phyloP scores from a whole-genome alignment of 768 basidiomycete species.

The Tylopilus vinaceipallidus region DNA sequence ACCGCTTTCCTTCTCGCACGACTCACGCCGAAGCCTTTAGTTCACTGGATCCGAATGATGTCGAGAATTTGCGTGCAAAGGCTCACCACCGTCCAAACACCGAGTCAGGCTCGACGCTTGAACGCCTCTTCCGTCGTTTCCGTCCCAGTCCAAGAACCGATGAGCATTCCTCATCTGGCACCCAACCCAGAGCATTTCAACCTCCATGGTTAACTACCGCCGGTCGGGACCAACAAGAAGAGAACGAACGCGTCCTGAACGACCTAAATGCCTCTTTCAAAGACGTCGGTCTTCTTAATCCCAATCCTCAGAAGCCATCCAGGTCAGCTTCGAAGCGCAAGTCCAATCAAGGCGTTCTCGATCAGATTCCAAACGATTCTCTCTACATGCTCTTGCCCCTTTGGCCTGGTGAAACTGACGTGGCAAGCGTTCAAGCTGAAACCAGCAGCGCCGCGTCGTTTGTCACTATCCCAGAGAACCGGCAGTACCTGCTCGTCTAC shows the following conservation, averaged over 20 bases:
- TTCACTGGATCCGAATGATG: constrained; percentile 51
- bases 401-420: constrained; percentile 77
- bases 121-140: constrained; percentile 25
- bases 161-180: constrained; percentile 21
- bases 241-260: constrained; percentile 63
- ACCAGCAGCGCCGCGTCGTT: constrained; percentile 31
- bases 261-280: constrained; percentile 75
- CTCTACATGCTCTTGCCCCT: constrained; percentile 83
- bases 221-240: constrained; percentile 63
- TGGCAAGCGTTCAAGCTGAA: constrained; percentile 30
- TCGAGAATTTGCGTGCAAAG: constrained; percentile 43
- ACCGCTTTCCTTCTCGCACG: constrained; percentile 42
- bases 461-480: constrained; percentile 46
- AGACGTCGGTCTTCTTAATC: constrained; percentile 74
- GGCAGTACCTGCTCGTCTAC: constrained; percentile 77
- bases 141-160: constrained; percentile 21
- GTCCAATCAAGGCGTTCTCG: constrained; percentile 44
- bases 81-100: constrained; percentile 24
- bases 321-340: constrained; percentile 19
- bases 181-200: constrained; percentile 34
- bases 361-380: constrained; percentile 62
- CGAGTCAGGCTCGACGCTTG: constrained; percentile 19
- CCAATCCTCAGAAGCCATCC: constrained; percentile 38
- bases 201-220: constrained; percentile 68
- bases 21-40: constrained; percentile 64